Base-by-base conservation (phyloP, 495 filamentous ascomycete species). In the Xylaria scruposa region DNA sequence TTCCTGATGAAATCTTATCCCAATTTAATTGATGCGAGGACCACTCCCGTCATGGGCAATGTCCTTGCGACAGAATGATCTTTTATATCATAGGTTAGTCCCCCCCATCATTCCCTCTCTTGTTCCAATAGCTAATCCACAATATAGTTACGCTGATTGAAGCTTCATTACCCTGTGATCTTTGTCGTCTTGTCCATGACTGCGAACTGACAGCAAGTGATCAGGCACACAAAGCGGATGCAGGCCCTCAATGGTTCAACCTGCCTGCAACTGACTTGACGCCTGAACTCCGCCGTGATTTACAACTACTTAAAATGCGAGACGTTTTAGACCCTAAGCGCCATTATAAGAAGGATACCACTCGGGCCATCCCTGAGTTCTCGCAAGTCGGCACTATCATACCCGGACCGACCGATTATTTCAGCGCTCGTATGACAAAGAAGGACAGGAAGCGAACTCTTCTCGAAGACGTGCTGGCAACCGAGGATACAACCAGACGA, bases 61-160 rank as follows among this genome's bases (percentile, higher is more conserved):
- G 84, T 70, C 82, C 87, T 90, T 90, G 89, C 89, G 87, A 76
- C 79, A 84, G 82, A 93, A 93, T 94, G 89, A 94, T 91, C 6
- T 60, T 42, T 67, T 49, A 49, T 71, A 71, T 71, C 70, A 71
- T 71, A 71, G 70, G 70, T 71, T 59, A 47, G 70, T 64, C 40
- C 4, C 29, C 7, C 15, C 38, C 53, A 2, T 49, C 12, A 6
- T n/a, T 40, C n/a, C 21, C 19, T 24, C n/a, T 8, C 3, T 19
- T 81, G 54, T 70, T 75, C 67, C 70, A 54, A 74, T 9, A 26
- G 44, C 70, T 71, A 67, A 71, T 19, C n/a, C 17, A 26, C 1
- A 29, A 74, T 94, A 98, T 97, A 99, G 96, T 99, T 99, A 99
- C 96, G 95, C 95, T 97, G 95, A 98, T 83, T 85, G 85, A 82